Evolutionary conservation across 768 basidiomycete genomes (phyloP), one percentile per base, ranked within the genome.

Genomic region (Tulasnella sp.): DNA sequence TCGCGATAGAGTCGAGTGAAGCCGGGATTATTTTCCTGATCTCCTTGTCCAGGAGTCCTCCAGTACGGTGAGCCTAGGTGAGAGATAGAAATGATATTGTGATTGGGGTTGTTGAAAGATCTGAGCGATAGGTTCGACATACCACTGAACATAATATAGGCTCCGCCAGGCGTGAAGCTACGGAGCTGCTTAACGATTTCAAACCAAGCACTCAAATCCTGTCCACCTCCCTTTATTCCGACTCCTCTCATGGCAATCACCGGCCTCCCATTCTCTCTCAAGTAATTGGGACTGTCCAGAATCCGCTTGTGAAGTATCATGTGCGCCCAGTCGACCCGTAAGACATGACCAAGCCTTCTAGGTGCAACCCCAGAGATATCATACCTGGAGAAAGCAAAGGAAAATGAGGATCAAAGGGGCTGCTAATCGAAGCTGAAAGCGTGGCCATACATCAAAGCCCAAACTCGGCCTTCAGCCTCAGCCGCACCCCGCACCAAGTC

Each of bases 301-400:
- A 89, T 66, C 19, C 75, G 73, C 65, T 82, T 76, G 21, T 80
- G 73, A 49, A 71, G 76, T 24, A 89, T 66, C 42, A 92, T 80
- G 67, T 89, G 85, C 4, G 69, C 65, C 84, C 86, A 88, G 69
- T 92, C 89, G 46, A 76, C 75, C 64, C 85, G 78, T 15, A 92
- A 69, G 45, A 87, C 74, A 7, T 71, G 71, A 53, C 79, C 80
- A n/a, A 92, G 77, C 55, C 80, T 80, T 56, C 84, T 80, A 4
- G 83, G 74, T 22, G 83, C 71, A n/a, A 90, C 81, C 19, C 86
- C 85, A 8, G 85, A 79, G 2, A 91, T 81, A 68, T 91, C 87
- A 67, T 91, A 90, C 87, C 87, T 89, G 59, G 9, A 53, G 11
- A 19, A 42, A 24, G 22, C 48, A 15, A 21, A 43, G 45, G 44